These are phyloP conservation scores for Galerina sulciceps DNA, from an alignment of 768 basidiomycete species.

Conservation along the genomic window DNA sequence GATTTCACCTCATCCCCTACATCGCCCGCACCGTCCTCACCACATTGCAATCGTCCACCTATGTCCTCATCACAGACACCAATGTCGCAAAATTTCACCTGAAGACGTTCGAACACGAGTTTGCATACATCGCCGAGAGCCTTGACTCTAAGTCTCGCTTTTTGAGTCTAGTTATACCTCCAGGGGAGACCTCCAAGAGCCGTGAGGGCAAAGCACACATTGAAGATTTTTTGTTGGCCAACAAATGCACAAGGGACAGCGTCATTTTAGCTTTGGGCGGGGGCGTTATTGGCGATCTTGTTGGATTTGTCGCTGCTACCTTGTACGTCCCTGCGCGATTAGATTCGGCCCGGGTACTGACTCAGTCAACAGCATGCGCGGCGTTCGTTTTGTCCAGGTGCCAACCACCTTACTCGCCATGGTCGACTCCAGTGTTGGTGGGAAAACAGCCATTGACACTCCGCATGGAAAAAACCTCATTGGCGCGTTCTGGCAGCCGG, in stretches of 20 bases:
- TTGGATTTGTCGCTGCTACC: slow-evolving; percentile 96
- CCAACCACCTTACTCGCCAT: slow-evolving; percentile 96
- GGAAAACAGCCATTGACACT: slow-evolving; percentile 99
- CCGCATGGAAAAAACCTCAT: slow-evolving; percentile 98
- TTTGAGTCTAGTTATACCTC: slow-evolving; percentile 77
- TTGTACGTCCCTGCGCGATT: slow-evolving; percentile 63
- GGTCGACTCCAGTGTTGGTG: slow-evolving; percentile 98
- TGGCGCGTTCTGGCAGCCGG: slow-evolving; percentile 98
- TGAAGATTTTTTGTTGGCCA: slow-evolving; percentile 89
- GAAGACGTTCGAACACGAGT: slow-evolving; percentile 65
- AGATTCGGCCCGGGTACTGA: background rate
- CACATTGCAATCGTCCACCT: slow-evolving; percentile 78
- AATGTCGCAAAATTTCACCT: slow-evolving; percentile 87
- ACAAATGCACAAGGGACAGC: slow-evolving; percentile 91
- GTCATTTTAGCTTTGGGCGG: slow-evolving; percentile 94
- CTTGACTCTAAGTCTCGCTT: slow-evolving; percentile 58
- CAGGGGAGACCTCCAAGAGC: slow-evolving; percentile 93
- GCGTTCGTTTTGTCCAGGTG: slow-evolving; percentile 93
- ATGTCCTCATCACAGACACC: slow-evolving; percentile 92
- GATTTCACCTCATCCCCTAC: slow-evolving; percentile 90
- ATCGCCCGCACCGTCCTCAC: slow-evolving; percentile 75
- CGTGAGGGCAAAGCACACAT: slow-evolving; percentile 90
- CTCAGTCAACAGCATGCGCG: slow-evolving; percentile 79
- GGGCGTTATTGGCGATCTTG: slow-evolving; percentile 95
- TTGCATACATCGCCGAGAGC: slow-evolving; percentile 36